phyloP scores from a whole-genome alignment of 2,329 filamentous ascomycete species.

The Claviceps paspali region DNA sequence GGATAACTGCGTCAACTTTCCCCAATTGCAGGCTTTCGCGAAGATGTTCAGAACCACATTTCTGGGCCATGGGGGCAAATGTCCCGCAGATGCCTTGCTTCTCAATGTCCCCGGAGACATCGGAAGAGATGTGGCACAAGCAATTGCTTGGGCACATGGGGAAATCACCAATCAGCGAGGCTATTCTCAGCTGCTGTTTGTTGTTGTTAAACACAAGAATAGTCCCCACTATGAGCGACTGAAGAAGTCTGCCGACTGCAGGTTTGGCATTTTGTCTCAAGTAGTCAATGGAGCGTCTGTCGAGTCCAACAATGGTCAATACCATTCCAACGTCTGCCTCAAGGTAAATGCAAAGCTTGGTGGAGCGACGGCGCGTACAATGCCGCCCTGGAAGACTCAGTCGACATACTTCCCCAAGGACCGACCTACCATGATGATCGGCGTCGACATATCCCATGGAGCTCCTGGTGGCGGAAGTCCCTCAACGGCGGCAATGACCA shows the following conservation, averaged over 20 bases:
- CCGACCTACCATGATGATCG: conserved; percentile 65
- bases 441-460: conserved; percentile 79
- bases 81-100: conserved; percentile 20
- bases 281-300: conserved; percentile 62
- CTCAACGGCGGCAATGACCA: conserved; percentile 78
- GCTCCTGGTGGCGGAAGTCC: conserved; percentile 49
- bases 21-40: conserved; percentile 16
- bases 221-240: conserved; percentile 62
- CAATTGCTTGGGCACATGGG: conserved; percentile 28
- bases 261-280: conserved; percentile 71
- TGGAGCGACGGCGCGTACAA: conserved; percentile 49
- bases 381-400: conserved; percentile 17
- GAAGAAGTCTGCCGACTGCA: conserved; percentile 80
- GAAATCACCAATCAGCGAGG: conserved; percentile 37
- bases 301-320: conserved; percentile 56
- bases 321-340: conserved; percentile 88
- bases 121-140: conserved; percentile 30
- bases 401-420: conserved; percentile 21
- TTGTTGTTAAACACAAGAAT: conserved; percentile 60
- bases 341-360: conserved; percentile 96
- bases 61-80: conserved; percentile 32
- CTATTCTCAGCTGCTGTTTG: conserved; percentile 63
- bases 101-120: conserved; percentile 17
- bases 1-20: conserved; percentile 33
- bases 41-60: conserved; percentile 30